Base-by-base conservation (phyloP, 2,329 filamentous ascomycete genomes). In the Corinectria fuckeliana region DNA sequence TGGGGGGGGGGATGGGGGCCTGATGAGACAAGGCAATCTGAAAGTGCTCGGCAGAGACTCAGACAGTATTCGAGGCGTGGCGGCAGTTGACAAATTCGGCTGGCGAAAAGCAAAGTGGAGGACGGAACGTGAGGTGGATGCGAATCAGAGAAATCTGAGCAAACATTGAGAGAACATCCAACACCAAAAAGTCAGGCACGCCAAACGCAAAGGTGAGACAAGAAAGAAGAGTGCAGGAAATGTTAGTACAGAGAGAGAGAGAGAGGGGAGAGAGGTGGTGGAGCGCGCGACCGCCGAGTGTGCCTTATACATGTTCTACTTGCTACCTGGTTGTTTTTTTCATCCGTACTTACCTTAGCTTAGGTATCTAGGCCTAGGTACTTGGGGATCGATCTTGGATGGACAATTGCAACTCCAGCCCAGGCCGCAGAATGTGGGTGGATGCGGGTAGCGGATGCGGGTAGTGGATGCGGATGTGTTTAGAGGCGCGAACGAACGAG, bases 301-400 rank as follows among this genome's bases (percentile, higher is more conserved):
- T 62, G 57, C 62, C 62, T 58, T 65, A 61, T 68, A 68, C 18
- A 55, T 51, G 30, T 45, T 47, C 39, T 36, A 50, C 28, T 50
- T 47, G 41, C 42, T 25, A 53, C 42, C 50, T 41, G 62, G 65
- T 56, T 41, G n/a, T 53, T 48, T 55, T 59, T 50, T 53, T 6
- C 32, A 18, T 36, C n/a, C n/a, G n/a, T n/a, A n/a, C n/a, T n/a
- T n/a, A n/a, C n/a, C n/a, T n/a, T n/a, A n/a, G n/a, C n/a, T n/a
- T n/a, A n/a, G n/a, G n/a, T n/a, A n/a, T n/a, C n/a, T n/a, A n/a
- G n/a, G n/a, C n/a, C n/a, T n/a, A n/a, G n/a, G n/a, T n/a, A n/a
- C n/a, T n/a, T n/a, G n/a, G n/a, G n/a, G n/a, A 10, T 18, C 18
- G n/a, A 16, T 34, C n/a, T 21, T 32, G 49, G 49, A 53, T 39